Base-by-base conservation (phyloP, 2,329 filamentous ascomycete genomes). In the Colletotrichum somersetense region DNA sequence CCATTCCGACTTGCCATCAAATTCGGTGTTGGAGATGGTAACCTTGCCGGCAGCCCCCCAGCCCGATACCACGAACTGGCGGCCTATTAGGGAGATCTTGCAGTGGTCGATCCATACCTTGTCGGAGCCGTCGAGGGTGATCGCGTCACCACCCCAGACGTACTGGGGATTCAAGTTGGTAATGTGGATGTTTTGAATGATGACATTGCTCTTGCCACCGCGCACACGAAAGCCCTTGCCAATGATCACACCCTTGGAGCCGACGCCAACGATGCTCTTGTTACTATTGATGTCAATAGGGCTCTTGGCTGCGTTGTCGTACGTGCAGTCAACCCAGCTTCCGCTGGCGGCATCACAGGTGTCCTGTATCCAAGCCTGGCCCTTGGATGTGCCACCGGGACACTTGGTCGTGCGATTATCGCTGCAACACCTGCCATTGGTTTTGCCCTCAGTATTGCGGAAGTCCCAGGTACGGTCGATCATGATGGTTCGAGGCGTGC, bases 181-280 rank as follows among this genome's bases (percentile, higher is more conserved):
- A 73, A 87, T 81, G 61, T 82, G 82, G 12, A 88, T 75, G 77
- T 88, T 88, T 62, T 85, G 85, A 63, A 88, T 80, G 72, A 88
- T 87, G 67, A 88, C 84, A 75, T 88, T 88, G 74, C 79, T 83
- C 33, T 62, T 66, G 35, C 79, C 79, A 14, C 79, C 78, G 73
- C 84, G 83, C 66, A 88, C 78, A 33, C 81, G 82, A 26, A 88
- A 79, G 12, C 83, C 84, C 75, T 85, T 81, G 71, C 83, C 81
- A 30, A 77, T 77, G 4, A 79, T 73, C 0, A 78, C 74, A 26
- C 76, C 77, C 66, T 77, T 75, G 8, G 73, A 74, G 35, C 76
- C 76, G 16, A 72, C 70, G 14, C 77, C 73, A 2, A 79, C 72
- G 62, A 79, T 74, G n/a, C 76, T 78, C 75, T 79, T 79, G 75